Conservation (phyloP, 352 stramenopile species). For the Globisporangium cystogenes region DNA sequence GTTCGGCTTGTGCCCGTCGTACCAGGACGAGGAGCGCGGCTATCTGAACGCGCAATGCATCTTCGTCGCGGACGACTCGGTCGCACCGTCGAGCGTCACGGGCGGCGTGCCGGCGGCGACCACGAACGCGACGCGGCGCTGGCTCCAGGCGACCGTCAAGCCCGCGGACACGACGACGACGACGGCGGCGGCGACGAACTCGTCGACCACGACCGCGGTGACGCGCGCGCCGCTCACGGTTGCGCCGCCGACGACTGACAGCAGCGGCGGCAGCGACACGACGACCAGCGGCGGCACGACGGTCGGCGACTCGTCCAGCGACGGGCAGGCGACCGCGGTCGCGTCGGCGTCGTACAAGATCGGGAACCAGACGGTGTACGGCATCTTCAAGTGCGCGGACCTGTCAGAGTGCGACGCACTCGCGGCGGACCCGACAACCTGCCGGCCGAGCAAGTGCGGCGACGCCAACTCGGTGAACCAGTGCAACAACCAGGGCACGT, state of each 20-base stretch:
- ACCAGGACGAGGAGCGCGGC: slow-evolving; percentile 55
- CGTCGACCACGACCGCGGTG: slow-evolving; percentile 1
- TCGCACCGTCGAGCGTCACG: slow-evolving; percentile 11
- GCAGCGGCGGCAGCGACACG: neutral
- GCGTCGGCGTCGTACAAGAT: slow-evolving; percentile 45
- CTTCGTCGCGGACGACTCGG: slow-evolving; percentile 62
- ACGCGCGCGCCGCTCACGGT: slow-evolving; percentile 4
- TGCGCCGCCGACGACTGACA: neutral
- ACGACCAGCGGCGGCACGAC: slow-evolving; percentile 8
- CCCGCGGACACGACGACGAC: neutral
- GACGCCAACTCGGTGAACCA: slow-evolving; percentile 15
- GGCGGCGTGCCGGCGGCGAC: neutral
- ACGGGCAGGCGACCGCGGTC: slow-evolving; percentile 11
- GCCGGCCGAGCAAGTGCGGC: slow-evolving; percentile 26
- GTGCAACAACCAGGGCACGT: slow-evolving; percentile 70
- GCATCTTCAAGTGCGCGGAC: slow-evolving; percentile 45
- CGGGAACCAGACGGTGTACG: slow-evolving; percentile 44
- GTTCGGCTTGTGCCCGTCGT: slow-evolving; percentile 76
- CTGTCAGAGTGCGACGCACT: slow-evolving; percentile 36
- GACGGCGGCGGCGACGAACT: neutral
- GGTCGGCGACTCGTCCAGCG: slow-evolving; percentile 15
- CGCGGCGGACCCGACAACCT: slow-evolving; percentile 27
- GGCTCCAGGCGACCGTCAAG: slow-evolving; percentile 2
- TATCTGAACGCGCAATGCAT: slow-evolving; percentile 85
- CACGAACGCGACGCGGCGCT: slow-evolving; percentile 1